Conservation (phyloP, 2,329 filamentous ascomycete species). For the Fonsecaea pedrosoi region DNA sequence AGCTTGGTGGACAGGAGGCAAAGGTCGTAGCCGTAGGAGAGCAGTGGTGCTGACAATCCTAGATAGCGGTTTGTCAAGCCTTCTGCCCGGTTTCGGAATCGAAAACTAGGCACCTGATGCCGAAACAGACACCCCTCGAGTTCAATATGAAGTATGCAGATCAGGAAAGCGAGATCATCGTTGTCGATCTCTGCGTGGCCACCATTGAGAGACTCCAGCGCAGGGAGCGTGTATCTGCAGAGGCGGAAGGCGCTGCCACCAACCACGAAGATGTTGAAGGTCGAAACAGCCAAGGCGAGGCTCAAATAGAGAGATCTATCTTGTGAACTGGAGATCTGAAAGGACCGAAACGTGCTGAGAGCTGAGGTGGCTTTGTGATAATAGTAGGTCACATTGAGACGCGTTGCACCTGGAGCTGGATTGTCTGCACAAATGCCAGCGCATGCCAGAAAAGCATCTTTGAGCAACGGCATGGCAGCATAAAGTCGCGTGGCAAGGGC, state of each 20-base stretch:
- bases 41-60: not conserved
- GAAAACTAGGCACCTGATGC: not conserved
- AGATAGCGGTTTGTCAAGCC: not conserved
- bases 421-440: not conserved
- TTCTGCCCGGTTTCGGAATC: not conserved
- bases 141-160: not conserved
- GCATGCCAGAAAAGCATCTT: not conserved
- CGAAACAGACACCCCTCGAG: not conserved
- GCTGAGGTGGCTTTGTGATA: not conserved
- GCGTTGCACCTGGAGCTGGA: not conserved
- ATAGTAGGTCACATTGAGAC: not conserved
- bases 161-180: not conserved
- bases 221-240: conserved; percentile 1
- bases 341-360: not conserved
- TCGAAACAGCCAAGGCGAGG: not conserved
- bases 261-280: conserved; percentile 3
- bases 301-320: not conserved
- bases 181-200: not conserved
- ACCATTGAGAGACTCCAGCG: not conserved
- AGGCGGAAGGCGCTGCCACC: not conserved
- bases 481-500: not conserved
- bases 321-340: not conserved
- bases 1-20: not conserved
- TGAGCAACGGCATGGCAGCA: not conserved
- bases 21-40: not conserved